Conservation (phyloP, 768 basidiomycete species). For the Russula lepida region DNA sequence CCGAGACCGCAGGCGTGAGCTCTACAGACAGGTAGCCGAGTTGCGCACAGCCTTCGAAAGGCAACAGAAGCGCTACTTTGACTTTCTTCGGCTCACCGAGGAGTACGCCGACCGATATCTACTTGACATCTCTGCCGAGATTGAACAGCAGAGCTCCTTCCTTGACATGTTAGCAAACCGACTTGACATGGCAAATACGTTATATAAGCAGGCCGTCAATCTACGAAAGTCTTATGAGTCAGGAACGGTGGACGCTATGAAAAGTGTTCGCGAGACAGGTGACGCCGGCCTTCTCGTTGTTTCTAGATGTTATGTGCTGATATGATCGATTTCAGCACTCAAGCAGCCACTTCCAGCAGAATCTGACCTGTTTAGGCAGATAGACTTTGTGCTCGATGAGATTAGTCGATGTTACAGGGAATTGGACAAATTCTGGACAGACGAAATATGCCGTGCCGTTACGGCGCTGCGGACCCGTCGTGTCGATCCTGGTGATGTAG, state of each 20-base stretch:
- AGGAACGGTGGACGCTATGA: background rate
- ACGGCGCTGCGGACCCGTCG: background rate
- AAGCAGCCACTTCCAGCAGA: background rate
- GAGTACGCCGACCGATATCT: too few species aligned
- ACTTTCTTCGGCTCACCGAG: too few species aligned
- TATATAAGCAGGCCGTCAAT: background rate
- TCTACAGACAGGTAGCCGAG: too few species aligned
- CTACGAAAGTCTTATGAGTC: background rate
- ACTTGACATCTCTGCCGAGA: too few species aligned
- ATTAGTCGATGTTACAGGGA: background rate
- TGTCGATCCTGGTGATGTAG: background rate
- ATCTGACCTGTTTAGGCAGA: background rate
- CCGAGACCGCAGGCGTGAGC: too few species aligned
- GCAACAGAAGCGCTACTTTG: too few species aligned
- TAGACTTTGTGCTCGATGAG: background rate
- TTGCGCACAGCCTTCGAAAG: too few species aligned
- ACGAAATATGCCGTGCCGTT: background rate
- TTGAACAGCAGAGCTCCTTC: too few species aligned
- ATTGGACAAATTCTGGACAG: background rate
- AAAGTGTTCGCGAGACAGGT: background rate
- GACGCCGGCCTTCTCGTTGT: background rate
- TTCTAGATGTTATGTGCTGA: background rate
- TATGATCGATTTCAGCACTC: background rate
- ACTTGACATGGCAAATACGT: background rate
- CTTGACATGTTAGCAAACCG: background rate